Evolutionary conservation across 2,329 filamentous ascomycete species (phyloP).

Genomic region (Pseudocercospora fijiensis): DNA sequence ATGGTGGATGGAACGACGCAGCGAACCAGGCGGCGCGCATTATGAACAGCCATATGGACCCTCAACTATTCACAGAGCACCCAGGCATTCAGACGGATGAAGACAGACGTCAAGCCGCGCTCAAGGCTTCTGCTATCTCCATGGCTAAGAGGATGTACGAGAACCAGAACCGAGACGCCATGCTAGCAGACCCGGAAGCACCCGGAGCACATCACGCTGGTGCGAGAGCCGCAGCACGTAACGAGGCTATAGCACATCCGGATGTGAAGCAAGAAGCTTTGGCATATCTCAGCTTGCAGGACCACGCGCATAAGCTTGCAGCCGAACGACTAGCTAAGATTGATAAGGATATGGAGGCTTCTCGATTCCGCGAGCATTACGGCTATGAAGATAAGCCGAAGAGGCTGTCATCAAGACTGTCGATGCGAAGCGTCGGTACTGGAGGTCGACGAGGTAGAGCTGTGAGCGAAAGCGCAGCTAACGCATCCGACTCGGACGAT

Average conservation of each 20-base stretch:
- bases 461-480: constrained; percentile 59
- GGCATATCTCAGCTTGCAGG: constrained; percentile 67
- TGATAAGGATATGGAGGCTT: constrained; percentile 63
- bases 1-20: constrained; percentile 46
- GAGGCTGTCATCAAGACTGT: constrained; percentile 51
- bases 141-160: constrained; percentile 89
- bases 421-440: constrained; percentile 44
- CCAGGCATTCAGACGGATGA: constrained; percentile 73
- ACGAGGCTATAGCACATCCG: constrained; percentile 38
- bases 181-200: constrained; percentile 25
- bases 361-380: constrained; percentile 75
- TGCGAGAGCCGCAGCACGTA: constrained; percentile 31
- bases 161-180: constrained; percentile 50
- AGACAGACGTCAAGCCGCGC: constrained; percentile 65
- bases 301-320: constrained; percentile 81
- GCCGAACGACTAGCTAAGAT: constrained; percentile 80
- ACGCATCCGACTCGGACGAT: constrained; percentile 47
- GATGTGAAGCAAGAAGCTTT: constrained; percentile 56
- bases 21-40: constrained; percentile 62
- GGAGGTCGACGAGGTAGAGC: constrained; percentile 57
- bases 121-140: constrained; percentile 79
- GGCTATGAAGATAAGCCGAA: constrained; percentile 57
- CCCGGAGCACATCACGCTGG: constrained; percentile 20
- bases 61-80: constrained; percentile 74
- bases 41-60: constrained; percentile 65